Conservation (phyloP, 2,329 filamentous ascomycete species). For the Botrytis galanthina region DNA sequence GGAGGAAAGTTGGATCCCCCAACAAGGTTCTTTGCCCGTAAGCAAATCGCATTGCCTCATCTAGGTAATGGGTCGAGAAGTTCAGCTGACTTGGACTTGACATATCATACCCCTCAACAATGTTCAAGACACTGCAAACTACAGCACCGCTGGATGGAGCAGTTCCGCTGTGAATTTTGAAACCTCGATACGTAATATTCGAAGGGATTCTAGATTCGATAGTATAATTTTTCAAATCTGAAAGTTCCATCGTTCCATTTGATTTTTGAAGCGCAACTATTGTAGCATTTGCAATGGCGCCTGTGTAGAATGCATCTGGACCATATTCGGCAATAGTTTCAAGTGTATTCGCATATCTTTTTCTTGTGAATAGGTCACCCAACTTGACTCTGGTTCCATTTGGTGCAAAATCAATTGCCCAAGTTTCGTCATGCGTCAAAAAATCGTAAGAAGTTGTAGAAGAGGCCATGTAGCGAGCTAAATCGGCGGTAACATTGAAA, state of each 20-base stretch:
- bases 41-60: constrained; percentile 65
- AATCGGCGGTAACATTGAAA: constrained; percentile 58
- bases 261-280: constrained; percentile 63
- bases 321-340: constrained; percentile 74
- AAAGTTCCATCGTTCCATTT: constrained; percentile 83
- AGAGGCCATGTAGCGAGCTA: constrained; percentile 59
- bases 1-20: constrained; percentile 60
- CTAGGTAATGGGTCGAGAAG: constrained; percentile 62
- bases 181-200: constrained; percentile 65
- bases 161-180: constrained; percentile 65
- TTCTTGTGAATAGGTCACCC: constrained; percentile 76
- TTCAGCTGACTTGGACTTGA: constrained; percentile 54
- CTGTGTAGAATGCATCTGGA: constrained; percentile 70
- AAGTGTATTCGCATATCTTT: constrained; percentile 76
- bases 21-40: constrained; percentile 62
- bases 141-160: constrained; percentile 79
- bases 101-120: constrained; percentile 69
- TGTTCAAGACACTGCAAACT: constrained; percentile 72
- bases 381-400: constrained; percentile 69
- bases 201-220: constrained; percentile 63
- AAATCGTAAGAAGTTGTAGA: constrained; percentile 55
- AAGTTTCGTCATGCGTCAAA: constrained; percentile 69
- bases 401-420: constrained; percentile 86
- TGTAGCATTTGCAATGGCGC: constrained; percentile 69
- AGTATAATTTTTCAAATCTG: constrained; percentile 73